phyloP scores from a whole-genome alignment of 1,284 basidiomycete genomes.

The Agroathelia rolfsii region DNA sequence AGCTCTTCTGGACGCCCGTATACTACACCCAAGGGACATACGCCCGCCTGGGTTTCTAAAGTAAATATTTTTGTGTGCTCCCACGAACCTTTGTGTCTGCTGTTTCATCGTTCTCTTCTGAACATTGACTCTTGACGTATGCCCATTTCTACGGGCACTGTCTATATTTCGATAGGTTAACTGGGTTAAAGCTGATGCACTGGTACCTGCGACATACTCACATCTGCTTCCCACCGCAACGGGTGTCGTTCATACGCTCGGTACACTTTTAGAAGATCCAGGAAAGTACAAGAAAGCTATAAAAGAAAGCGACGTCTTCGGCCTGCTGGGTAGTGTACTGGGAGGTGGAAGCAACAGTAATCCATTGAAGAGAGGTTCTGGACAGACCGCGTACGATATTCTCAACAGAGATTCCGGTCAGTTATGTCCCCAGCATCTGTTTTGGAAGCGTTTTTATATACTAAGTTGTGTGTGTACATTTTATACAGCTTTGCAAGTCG shows the following conservation, averaged over 20 bases:
- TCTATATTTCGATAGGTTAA: conserved; percentile 44
- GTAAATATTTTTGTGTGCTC: too few species aligned
- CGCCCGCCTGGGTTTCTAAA: conserved; percentile 76
- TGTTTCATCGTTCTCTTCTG: conserved; percentile 8
- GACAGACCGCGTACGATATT: conserved; percentile 55
- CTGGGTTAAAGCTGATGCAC: conserved; percentile 78
- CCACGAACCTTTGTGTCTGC: conserved; percentile 2
- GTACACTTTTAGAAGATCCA: conserved; percentile 82
- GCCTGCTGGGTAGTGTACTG: conserved; percentile 40
- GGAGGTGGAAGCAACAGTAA: conserved; percentile 37
- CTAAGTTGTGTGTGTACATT: conserved; percentile 6
- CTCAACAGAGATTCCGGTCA: conserved; percentile 88
- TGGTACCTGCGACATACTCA: conserved; percentile 67
- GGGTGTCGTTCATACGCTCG: conserved; percentile 92
- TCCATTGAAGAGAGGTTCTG: conserved; percentile 46
- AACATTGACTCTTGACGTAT: conserved; percentile 6
- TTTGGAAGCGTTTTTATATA: conserved; percentile 5
- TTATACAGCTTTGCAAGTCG: conserved; percentile 56
- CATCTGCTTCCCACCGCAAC: conserved; percentile 54
- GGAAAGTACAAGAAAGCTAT: conserved; percentile 73
- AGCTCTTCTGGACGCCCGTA: conserved; percentile 86
- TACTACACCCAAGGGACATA: conserved; percentile 80
- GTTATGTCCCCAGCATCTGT: too few species aligned
- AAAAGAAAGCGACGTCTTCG: conserved; percentile 43
- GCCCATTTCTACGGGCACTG: conserved; percentile 5